Base-by-base conservation (phyloP, 2,329 filamentous ascomycete genomes). In the Pseudonectria buxi region DNA sequence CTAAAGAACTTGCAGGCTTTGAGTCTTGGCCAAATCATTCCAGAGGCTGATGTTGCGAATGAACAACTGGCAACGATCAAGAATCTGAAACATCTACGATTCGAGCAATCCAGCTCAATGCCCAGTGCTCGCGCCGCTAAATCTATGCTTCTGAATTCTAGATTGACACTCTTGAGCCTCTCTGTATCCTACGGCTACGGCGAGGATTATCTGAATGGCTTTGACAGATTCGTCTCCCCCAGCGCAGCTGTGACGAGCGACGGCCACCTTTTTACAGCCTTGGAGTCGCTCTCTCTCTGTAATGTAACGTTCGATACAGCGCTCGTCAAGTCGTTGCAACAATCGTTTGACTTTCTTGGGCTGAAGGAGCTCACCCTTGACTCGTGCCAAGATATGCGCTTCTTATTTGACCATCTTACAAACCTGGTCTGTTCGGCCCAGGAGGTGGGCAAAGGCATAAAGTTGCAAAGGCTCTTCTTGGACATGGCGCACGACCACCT, bases 1-100 rank as follows among this genome's bases (percentile, higher is more conserved):
- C 10, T 44, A 13, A 26, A 39, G 14, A 35, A 34, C 6, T 30
- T 51, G 7, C 24, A 41, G 13, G 49, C 45, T 7, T 28, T 51
- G 10, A 16, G 25, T 4, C n/a, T 51, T 2, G 13, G 9, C 3
- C 6, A 26, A 7, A 2, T 3, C 4, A 3, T 10, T 7, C 14
- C 28, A 10, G 12, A 13, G 14, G 3, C n/a, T 3, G 25, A n/a
- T n/a, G n/a, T n/a, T n/a, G n/a, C n/a, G n/a, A n/a, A n/a, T n/a
- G n/a, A n/a, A 1, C 10, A 30, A 1, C 15, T 52, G 7, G 4
- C 13, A 1, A 27, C 28, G 6, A 27, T 51, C 10, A 39, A 45
- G 24, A 39, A 46, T 10, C 26, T 50, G 6, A 39, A 39, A 28
- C 43, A 50, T 30, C 18, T 50, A 3, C 14, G 6, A 9, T 5